phyloP scores from a whole-genome alignment of 805 yeast species.

The Lipomyces yamanashiensis region DNA sequence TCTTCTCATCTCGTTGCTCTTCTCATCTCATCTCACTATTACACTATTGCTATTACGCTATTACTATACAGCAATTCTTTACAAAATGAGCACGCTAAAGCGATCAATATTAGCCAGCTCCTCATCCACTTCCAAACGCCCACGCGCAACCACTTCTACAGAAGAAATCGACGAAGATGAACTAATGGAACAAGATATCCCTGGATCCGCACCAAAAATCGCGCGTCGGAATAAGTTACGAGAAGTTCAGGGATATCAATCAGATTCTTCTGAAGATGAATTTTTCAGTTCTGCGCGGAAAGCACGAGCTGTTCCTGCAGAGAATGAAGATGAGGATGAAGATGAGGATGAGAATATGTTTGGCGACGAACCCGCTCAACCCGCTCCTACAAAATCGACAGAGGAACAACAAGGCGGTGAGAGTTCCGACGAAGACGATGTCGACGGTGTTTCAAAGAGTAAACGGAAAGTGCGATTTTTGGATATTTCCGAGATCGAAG shows the following conservation, averaged over 20 bases:
- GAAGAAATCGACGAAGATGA: conserved; percentile 24
- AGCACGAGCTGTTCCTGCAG: conserved; percentile 11
- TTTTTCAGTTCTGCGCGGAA: conserved; percentile 21
- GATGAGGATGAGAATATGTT: conserved; percentile 46
- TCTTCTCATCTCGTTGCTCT: background rate
- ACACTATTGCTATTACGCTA: no score
- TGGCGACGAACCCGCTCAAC: conserved; percentile 15
- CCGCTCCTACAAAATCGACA: background rate
- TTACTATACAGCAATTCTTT: no score
- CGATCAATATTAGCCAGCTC: conserved; percentile 3
- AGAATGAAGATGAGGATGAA: conserved; percentile 33
- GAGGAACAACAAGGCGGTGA: conserved; percentile 35
- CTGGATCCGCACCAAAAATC: conserved; percentile 21
- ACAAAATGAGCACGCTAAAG: conserved; percentile 1
- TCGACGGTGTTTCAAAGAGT: conserved; percentile 39
- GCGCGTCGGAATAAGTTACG: conserved; percentile 24
- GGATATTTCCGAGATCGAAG: conserved; percentile 50
- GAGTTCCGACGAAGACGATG: conserved; percentile 37
- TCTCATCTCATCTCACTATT: background rate
- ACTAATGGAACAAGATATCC: conserved; percentile 32
- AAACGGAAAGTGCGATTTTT: conserved; percentile 40
- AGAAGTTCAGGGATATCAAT: conserved; percentile 33
- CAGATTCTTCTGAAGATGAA: conserved; percentile 38
- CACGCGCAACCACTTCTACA: background rate
- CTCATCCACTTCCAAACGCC: conserved; percentile 3